Conservation (phyloP, 1,284 basidiomycete genomes). For the Sporisorium reilianum region DNA sequence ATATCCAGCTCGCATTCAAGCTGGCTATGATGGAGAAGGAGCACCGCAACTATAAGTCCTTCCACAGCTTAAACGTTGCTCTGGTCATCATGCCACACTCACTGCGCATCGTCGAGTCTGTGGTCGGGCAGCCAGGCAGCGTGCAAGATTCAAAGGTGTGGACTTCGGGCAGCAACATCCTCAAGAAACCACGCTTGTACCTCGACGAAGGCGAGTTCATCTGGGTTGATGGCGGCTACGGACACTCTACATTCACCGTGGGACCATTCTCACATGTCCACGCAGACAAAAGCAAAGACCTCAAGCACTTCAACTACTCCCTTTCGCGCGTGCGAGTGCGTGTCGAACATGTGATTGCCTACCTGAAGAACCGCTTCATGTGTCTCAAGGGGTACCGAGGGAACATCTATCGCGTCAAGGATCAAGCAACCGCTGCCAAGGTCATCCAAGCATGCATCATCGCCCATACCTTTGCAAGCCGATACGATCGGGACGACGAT, state of each 20-base stretch:
- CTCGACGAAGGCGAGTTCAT: too few species aligned
- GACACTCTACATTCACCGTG: too few species aligned
- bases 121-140: conserved; percentile 4
- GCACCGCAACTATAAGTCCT: conserved; percentile 6
- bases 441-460: conserved; percentile 3
- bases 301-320: conserved; percentile 9
- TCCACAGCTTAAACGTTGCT: conserved; percentile 7
- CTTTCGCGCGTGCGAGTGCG: conserved; percentile 1
- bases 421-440: background rate
- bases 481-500: background rate
- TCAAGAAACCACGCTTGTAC: too few species aligned
- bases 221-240: too few species aligned
- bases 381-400: conserved; percentile 8
- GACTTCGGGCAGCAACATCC: conserved; percentile 11
- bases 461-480: conserved; percentile 4
- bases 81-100: conserved; percentile 11
- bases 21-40: background rate
- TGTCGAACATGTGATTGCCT: conserved; percentile 8
- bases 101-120: conserved; percentile 10
- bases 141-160: conserved; percentile 14
- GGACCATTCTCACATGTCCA: conserved; percentile 10
- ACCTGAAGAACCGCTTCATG: conserved; percentile 16
- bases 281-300: conserved; percentile 9
- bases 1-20: background rate
- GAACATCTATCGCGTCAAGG: conserved; percentile 4